These are phyloP conservation scores for Neopestalotiopsis clavispora DNA, from an alignment of 2,329 filamentous ascomycete species.

Conservation along the genomic window DNA sequence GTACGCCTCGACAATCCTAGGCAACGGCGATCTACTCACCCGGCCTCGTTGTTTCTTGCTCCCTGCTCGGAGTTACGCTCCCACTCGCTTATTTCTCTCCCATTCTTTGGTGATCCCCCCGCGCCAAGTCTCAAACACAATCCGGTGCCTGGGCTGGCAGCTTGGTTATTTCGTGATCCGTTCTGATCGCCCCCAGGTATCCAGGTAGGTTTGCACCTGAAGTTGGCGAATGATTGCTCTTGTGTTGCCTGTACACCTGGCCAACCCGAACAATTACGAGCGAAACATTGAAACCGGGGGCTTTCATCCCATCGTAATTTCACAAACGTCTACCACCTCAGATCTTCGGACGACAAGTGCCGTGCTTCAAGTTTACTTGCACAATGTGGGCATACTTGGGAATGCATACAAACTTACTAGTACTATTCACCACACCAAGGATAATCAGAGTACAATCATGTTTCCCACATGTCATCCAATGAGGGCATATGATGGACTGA, in stretches of 20 bases:
- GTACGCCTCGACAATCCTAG: background rate
- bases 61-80: background rate
- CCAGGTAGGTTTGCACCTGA: background rate
- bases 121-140: conserved; percentile 14
- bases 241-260: background rate
- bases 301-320: background rate
- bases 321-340: conserved; percentile 7
- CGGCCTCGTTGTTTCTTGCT: background rate
- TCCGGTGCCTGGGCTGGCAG: background rate
- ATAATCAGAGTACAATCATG: background rate
- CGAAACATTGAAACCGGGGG: conserved; percentile 5
- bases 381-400: no score
- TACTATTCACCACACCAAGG: background rate
- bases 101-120: background rate
- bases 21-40: background rate
- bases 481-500: background rate
- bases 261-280: background rate
- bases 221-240: background rate
- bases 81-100: background rate
- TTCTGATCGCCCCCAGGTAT: conserved; percentile 10
- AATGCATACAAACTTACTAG: background rate
- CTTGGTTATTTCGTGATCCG: conserved; percentile 17
- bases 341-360: conserved; percentile 12
- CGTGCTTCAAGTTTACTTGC: background rate
- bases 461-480: conserved; percentile 14